Base-by-base conservation (phyloP, 805 yeast species). In the Hermanozyma aechmeae region DNA sequence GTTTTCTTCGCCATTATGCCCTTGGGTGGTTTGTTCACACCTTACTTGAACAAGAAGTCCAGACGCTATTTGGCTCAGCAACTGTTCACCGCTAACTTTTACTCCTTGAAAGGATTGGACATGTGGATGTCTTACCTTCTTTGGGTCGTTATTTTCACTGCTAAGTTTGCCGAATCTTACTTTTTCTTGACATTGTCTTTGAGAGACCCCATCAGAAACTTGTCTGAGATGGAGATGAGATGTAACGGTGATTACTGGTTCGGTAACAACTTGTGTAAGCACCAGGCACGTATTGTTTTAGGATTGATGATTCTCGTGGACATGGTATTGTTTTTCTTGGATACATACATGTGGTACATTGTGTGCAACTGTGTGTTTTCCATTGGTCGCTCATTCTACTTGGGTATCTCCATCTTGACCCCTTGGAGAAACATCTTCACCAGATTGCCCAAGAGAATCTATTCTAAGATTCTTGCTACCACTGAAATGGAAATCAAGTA, bases 361-460 rank as follows among this genome's bases (percentile, higher is more conserved):
- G 68, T 92, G 48, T 79, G 82, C 58, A 92, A 89, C 74, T 81
- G 95, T 61, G 73, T 85, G 44, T 87, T 85, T 76, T 89, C 97
- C 38, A 85, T 92, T 50, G 96, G 95, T 47, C 84, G 95, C 56
- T 92, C 98, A 11, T 92, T 92, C 73, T 92, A 89, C 71, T 73
- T 93, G 60, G 99, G 99, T 80, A 87, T 92, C 48, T 92, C 99
- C 26, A 89, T 92, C 43, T 76, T 87, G 70, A 92, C 99, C 24
- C 99, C 99, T 39, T 92, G 99, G 99, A 84, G 97, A 76, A 92
- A 93, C 58, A 87, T 92, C 46, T 92, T 89, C 71, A 79, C 96
- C 31, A 79, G 99, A 62, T 68, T 92, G 56, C 99, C 99, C 56
- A 92, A 92, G 78, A 85, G 99, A 77, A 85, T 92, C 45, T 93